Base-by-base conservation (phyloP, 768 basidiomycete species). In the Russula sp. region DNA sequence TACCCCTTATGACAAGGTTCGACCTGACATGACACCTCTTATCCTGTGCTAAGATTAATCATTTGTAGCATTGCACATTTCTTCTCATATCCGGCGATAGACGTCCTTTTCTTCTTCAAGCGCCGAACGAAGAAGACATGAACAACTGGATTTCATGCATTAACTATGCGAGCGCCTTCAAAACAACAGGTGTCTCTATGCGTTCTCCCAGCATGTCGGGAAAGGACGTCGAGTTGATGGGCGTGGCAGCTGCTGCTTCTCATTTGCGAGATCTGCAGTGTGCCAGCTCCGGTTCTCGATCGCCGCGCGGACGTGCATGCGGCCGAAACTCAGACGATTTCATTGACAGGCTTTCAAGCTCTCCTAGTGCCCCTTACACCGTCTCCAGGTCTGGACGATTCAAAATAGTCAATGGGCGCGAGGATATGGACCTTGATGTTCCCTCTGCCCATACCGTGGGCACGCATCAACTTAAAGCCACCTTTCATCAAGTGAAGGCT, bases 141-240 rank as follows among this genome's bases (percentile, higher is more conserved):
- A 88, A 94, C 67, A 83, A 87, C 65, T 99, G 97, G 97, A 85
- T 98, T 64, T 81, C 87, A 14, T 78, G 81, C 36, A 93, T 98
- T 70, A 99, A 99, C 74, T 98, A 97, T 70, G 93, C 93, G 3
- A 88, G 92, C 61, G 79, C 91, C 6, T 98, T 97, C 82, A 93
- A 88, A 74, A 85, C 91, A 2, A 80, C 85, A 16, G 88, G 88
- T 10, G 78, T 98, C 41, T 80, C 83, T 48, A 93, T 97, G 83
- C 83, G 94, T 22, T 79, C 89, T 0, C 74, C 81, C 13, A 83
- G 81, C 18, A 83, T 93, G 79, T 82, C 86, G 20, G 77, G 79
- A 50, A 80, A 79, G 67, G 88, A 87, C 67, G 82, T 90, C 35
- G 82, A 88, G 64, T 78, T 90, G 43, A 88, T 90, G 3, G 92